phyloP scores from a whole-genome alignment of 1,284 basidiomycete genomes.

The Puccinia triticina region DNA sequence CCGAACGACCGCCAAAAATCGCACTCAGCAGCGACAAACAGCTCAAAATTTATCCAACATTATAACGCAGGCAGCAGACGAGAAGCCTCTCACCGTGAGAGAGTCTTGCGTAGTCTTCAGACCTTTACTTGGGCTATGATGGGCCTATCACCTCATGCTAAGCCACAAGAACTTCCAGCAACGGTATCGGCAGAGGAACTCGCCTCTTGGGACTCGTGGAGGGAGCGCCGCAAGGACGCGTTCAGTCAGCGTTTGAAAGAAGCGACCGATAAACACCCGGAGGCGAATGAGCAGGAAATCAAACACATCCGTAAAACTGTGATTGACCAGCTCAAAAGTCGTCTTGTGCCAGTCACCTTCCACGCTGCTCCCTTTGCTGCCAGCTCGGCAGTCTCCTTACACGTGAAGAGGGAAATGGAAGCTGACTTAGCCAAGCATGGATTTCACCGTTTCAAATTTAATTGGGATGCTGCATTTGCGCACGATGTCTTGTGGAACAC shows the following conservation, averaged over 20 bases:
- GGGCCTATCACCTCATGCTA: neutral
- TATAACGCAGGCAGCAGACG: neutral
- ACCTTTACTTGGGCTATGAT: conserved; percentile 13
- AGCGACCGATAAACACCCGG: neutral
- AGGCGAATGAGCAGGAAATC: conserved; percentile 12
- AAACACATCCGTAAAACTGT: neutral
- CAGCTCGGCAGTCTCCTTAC: neutral
- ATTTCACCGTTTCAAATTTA: neutral
- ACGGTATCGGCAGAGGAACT: neutral
- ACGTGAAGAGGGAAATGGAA: conserved; percentile 21
- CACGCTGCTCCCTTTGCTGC: neutral
- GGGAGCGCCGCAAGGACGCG: conserved; percentile 6
- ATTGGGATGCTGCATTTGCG: neutral
- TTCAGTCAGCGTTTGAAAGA: neutral
- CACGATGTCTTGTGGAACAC: neutral
- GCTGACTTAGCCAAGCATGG: neutral
- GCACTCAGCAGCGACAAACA: neutral
- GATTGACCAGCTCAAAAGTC: neutral
- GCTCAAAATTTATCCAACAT: neutral
- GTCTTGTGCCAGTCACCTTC: neutral
- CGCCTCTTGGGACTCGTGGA: neutral
- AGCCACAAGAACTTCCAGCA: neutral
- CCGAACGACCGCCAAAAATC: neutral
- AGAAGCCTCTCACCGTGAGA: neutral
- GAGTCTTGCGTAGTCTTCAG: conserved; percentile 4